A percentile compares a stretch with the other conserved stretches of the same genome.
Evolutionary conservation across 768 basidiomycete genomes (phyloP).

Genomic region (Leccinum longicurvipes): DNA sequence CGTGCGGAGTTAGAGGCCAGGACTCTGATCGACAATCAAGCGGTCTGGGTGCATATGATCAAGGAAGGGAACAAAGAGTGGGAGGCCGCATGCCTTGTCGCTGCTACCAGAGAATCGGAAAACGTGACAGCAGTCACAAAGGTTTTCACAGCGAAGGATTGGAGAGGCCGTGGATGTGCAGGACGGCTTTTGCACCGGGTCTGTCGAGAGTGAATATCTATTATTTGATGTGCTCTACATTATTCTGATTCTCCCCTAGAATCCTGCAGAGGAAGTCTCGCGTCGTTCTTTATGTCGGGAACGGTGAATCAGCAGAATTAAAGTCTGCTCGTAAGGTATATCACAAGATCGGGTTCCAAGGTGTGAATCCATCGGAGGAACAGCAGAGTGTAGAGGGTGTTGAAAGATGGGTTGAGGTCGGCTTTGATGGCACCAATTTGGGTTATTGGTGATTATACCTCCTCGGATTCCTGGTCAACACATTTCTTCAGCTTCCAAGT

Average conservation of each 20-base stretch:
- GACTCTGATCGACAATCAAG: slow-evolving; percentile 41
- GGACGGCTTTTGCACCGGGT: slow-evolving; percentile 59
- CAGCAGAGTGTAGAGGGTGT: slow-evolving; percentile 39
- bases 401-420: slow-evolving; percentile 60
- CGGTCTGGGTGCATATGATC: slow-evolving; percentile 64
- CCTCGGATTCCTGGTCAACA: neutral
- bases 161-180: slow-evolving; percentile 55
- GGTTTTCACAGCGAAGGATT: slow-evolving; percentile 57
- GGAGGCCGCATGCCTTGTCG: slow-evolving; percentile 62
- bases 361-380: slow-evolving; percentile 34
- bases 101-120: slow-evolving; percentile 59
- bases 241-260: slow-evolving; percentile 17
- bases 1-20: slow-evolving; percentile 50
- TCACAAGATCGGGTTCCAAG: slow-evolving; percentile 61
- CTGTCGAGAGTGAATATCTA: slow-evolving; percentile 45
- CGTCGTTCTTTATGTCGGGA: slow-evolving; percentile 67
- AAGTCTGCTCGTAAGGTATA: slow-evolving; percentile 58
- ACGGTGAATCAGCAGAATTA: slow-evolving; percentile 37
- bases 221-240: neutral
- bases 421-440: slow-evolving; percentile 48
- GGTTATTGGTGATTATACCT: slow-evolving; percentile 67
- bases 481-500: neutral
- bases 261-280: slow-evolving; percentile 40
- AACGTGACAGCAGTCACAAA: slow-evolving; percentile 66
- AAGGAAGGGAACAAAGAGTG: slow-evolving; percentile 18